Base-by-base conservation (phyloP, 768 basidiomycete genomes). In the Auricularia heimuer region DNA sequence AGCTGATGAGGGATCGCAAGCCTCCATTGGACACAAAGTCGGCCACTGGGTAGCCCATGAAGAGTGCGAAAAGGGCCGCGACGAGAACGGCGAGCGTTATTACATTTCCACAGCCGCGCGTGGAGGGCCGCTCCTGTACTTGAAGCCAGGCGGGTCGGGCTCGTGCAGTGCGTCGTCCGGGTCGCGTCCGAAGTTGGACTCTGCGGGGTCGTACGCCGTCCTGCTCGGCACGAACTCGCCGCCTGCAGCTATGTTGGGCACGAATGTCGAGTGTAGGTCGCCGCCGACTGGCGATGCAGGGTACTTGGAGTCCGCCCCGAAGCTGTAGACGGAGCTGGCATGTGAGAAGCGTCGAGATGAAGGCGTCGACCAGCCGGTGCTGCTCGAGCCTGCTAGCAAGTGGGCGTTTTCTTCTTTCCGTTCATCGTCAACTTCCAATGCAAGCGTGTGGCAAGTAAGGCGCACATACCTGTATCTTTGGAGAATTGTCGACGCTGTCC, bases 151-250 rank as follows among this genome's bases (percentile, higher is more conserved):
- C 36, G 89, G 83, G 77, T 92, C 90, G 56, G 86, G 92, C 78
- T 92, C 90, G 74, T 98, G 95, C 29, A 98, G 81, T 24, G 85
- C 83, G 74, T 98, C 95, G 77, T 97, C 94, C n/a, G 90, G 80
- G 72, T 95, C 56, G 56, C 56, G 56, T 8, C 21, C 29, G 34
- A 14, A 14, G 56, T 35, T 60, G 29, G 24, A 14, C 56, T 29
- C 29, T 21, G 21, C 93, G 24, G 56, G 56, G 56, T 60, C 14
- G 56, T 60, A 60, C 10, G 56, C 16, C 24, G 29, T 29, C 56
- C 29, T 10, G 18, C 54, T 54, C 7, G 56, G 34, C 8, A 60
- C 24, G 34, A 60, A 14, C 34, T 14, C 56, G 24, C 56, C 56
- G 34, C 56, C 56, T 10, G 21, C 24, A 4, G 16, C 56, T 1